A percentile compares a stretch with the other conserved stretches of the same genome.
Conservation (phyloP, 2,329 filamentous ascomycete species). For the Trichoderma harzianum region DNA sequence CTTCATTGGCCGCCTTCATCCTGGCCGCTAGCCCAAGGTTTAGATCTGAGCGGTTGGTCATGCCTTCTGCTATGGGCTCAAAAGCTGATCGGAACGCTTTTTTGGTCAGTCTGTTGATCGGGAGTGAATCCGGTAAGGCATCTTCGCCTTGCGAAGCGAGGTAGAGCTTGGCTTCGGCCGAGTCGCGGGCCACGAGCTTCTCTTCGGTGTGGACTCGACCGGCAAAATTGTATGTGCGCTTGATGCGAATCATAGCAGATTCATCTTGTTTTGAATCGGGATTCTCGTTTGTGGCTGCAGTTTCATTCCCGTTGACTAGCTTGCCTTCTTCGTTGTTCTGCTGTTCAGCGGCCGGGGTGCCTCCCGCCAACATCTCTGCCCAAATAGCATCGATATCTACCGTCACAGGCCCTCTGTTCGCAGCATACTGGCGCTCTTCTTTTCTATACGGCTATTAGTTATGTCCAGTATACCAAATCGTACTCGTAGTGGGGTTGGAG, state of each 20-base stretch:
- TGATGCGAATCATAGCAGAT: conserved; percentile 57
- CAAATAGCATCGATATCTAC: conserved; percentile 70
- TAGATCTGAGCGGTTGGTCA: conserved; percentile 51
- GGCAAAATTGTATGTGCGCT: conserved; percentile 71
- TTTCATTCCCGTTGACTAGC: background rate
- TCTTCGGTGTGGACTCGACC: conserved; percentile 70
- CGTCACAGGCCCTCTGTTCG: conserved; percentile 58
- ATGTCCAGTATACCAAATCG: background rate
- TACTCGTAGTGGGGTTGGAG: background rate
- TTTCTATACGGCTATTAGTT: conserved; percentile 40
- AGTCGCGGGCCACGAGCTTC: conserved; percentile 62
- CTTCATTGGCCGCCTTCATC: conserved; percentile 46
- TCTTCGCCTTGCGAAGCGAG: conserved; percentile 48
- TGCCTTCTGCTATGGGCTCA: conserved; percentile 51
- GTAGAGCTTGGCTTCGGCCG: conserved; percentile 63
- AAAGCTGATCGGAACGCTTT: conserved; percentile 61
- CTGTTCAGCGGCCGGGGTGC: conserved; percentile 19
- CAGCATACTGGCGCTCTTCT: conserved; percentile 52
- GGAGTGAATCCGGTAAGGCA: conserved; percentile 27
- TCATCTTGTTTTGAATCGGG: conserved; percentile 23
- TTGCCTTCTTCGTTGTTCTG: conserved; percentile 2
- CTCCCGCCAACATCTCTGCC: conserved; percentile 59
- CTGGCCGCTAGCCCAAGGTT: conserved; percentile 53
- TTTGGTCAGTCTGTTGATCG: conserved; percentile 45
- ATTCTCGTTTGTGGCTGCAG: background rate